phyloP scores from a whole-genome alignment of 495 filamentous ascomycete genomes.

The Penicillium cosmopolitanum region DNA sequence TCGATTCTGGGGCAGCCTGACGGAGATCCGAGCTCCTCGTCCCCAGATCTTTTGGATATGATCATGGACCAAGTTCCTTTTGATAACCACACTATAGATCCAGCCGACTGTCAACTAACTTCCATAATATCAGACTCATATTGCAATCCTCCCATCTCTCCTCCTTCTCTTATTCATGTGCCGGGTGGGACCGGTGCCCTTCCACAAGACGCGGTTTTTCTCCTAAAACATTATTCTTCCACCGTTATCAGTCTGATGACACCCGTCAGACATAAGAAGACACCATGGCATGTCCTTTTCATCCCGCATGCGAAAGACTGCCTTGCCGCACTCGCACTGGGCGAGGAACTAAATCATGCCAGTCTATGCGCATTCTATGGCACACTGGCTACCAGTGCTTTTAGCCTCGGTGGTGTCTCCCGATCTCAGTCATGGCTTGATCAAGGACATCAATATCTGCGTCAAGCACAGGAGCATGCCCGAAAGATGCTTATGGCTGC shows the following conservation, averaged over 20 bases:
- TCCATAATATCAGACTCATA: slow-evolving; percentile 6
- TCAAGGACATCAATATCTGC: slow-evolving; percentile 23
- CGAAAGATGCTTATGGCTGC: slow-evolving; percentile 21
- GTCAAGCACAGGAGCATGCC: slow-evolving; percentile 23
- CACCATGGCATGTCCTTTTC: slow-evolving; percentile 30
- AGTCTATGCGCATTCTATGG: slow-evolving; percentile 26
- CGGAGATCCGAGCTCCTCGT: slow-evolving; percentile 5
- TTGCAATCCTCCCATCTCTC: slow-evolving; percentile 8
- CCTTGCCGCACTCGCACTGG: slow-evolving; percentile 28
- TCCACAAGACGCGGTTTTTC: slow-evolving; percentile 28
- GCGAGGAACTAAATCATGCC: slow-evolving; percentile 24
- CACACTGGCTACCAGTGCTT: slow-evolving; percentile 30
- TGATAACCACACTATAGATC: not conserved
- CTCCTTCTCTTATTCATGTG: slow-evolving; percentile 6
- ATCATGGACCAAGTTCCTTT: slow-evolving; percentile 6
- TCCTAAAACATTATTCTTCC: slow-evolving; percentile 26
- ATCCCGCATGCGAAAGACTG: slow-evolving; percentile 29
- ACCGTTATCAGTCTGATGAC: slow-evolving; percentile 29
- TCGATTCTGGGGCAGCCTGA: slow-evolving; percentile 18
- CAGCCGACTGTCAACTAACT: slow-evolving; percentile 6
- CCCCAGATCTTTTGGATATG: slow-evolving; percentile 13
- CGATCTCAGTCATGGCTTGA: slow-evolving; percentile 21
- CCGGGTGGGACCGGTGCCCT: slow-evolving; percentile 9
- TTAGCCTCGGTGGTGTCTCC: slow-evolving; percentile 26
- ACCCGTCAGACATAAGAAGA: slow-evolving; percentile 25